Conservation (phyloP, 306 rosid species). For the Casuarina cunninghamiana region DNA sequence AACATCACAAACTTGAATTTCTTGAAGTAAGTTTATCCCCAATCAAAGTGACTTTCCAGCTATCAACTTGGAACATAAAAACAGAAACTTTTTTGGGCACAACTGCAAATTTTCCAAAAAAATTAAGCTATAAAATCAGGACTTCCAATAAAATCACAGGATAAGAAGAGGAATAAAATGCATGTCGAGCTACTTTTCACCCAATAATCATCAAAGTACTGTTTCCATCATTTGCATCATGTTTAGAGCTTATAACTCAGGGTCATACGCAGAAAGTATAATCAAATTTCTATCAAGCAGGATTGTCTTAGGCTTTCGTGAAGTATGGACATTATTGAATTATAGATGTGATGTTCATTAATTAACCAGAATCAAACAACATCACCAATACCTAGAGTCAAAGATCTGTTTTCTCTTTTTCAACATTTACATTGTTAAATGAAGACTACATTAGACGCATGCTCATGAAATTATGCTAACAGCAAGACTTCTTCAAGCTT, state of each 20-base stretch:
- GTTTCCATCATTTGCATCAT: not conserved
- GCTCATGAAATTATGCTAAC: not conserved
- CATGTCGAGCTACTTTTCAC: not conserved
- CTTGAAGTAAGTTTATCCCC: slow-evolving; percentile 84
- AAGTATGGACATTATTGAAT: not conserved
- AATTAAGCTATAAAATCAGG: slow-evolving; percentile 5
- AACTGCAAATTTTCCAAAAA: slow-evolving; percentile 49
- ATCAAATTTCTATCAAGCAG: not conserved
- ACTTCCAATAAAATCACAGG: slow-evolving; percentile 1
- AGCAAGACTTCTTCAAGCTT: not conserved
- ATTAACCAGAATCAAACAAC: not conserved
- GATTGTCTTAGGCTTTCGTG: not conserved
- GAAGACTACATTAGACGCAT: not conserved
- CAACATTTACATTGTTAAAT: not conserved
- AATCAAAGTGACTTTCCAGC: slow-evolving; percentile 78
- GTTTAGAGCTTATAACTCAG: not conserved
- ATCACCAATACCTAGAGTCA: not conserved
- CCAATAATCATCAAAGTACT: not conserved
- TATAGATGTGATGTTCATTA: not conserved
- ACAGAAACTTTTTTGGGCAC: slow-evolving; percentile 74
- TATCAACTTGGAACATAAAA: slow-evolving; percentile 68
- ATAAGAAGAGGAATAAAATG: too few species aligned
- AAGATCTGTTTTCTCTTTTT: not conserved
- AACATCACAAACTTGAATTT: slow-evolving; percentile 40
- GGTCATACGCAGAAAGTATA: not conserved